phyloP scores from a whole-genome alignment of 495 filamentous ascomycete genomes.

The Penicillium robsamsonii region DNA sequence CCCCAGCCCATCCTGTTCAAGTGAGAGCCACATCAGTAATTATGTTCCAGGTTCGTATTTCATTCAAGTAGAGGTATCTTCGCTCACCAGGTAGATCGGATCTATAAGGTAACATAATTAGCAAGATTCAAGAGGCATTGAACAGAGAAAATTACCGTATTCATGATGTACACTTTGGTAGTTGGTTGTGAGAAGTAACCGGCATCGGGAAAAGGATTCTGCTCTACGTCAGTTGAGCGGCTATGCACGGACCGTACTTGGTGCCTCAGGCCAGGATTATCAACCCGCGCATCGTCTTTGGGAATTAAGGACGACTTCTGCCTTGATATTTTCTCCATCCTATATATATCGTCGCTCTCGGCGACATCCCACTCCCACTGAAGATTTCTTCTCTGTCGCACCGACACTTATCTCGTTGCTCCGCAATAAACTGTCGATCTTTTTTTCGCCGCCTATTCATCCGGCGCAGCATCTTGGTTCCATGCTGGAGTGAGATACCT shows the following conservation, averaged over 20 bases:
- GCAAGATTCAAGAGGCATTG: background rate
- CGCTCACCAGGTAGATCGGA: constrained; percentile 54
- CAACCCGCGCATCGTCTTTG: background rate
- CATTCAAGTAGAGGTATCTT: constrained; percentile 2
- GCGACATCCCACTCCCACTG: background rate
- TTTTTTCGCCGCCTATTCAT: constrained; percentile 14
- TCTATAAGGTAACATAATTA: constrained; percentile 31
- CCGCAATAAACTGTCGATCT: background rate
- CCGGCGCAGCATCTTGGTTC: constrained; percentile 18
- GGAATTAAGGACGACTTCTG: background rate
- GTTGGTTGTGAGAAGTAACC: constrained; percentile 12
- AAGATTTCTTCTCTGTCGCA: background rate
- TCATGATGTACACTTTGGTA: constrained; percentile 35
- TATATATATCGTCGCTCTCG: background rate
- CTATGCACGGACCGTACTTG: constrained; percentile 8
- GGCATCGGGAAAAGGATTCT: constrained; percentile 7
- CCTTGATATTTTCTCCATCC: background rate
- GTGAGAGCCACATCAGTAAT: constrained; percentile 25
- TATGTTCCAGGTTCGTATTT: background rate
- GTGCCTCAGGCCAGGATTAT: constrained; percentile 27
- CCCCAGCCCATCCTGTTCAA: constrained; percentile 80
- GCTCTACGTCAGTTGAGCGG: constrained; percentile 33
- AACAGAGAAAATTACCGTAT: constrained; percentile 37
- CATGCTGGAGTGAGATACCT: constrained; percentile 25
- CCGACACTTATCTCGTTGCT: background rate